A percentile compares a stretch with the other conserved stretches of the same genome.
Conservation (phyloP, 1,139 yeast species). For the Suhomyces chickasaworum region DNA sequence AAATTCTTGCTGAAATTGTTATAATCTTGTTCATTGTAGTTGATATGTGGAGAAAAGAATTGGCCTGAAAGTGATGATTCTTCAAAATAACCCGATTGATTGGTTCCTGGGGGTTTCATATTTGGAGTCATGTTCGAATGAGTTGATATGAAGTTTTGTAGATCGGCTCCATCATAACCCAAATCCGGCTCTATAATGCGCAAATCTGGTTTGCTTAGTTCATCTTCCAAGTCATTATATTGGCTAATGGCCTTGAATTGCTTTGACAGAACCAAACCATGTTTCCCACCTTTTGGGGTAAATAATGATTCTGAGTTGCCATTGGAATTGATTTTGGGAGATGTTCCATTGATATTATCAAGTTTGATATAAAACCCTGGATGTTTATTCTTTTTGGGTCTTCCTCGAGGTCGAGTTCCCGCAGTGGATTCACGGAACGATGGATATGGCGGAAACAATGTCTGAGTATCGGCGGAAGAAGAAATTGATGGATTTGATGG, state of each 20-base stretch:
- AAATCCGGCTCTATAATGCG: conserved; percentile 25
- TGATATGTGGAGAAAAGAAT: conserved; percentile 14
- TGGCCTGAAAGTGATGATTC: conserved; percentile 8
- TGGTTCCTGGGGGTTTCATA: conserved; percentile 44
- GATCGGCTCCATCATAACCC: conserved; percentile 17
- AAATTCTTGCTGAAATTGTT: conserved; percentile 15
- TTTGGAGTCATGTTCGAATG: conserved; percentile 37
- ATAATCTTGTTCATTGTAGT: conserved; percentile 14
- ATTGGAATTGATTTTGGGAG: conserved; percentile 1
- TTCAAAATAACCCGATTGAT: conserved; percentile 39
- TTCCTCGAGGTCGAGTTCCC: conserved; percentile 9
- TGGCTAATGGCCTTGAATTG: conserved; percentile 11
- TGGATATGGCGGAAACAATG: background rate
- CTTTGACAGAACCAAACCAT: conserved; percentile 5
- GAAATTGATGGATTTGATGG: background rate
- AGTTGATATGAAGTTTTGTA: conserved; percentile 15
- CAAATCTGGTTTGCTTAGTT: conserved; percentile 12
- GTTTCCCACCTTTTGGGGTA: conserved; percentile 3
- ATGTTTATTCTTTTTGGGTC: conserved; percentile 16
- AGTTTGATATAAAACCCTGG: conserved; percentile 19
- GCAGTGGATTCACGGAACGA: background rate
- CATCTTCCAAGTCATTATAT: conserved; percentile 11
- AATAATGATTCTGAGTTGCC: conserved; percentile 12
- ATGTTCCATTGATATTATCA: conserved; percentile 15
- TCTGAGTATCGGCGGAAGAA: background rate